phyloP scores from a whole-genome alignment of 345 rosid genomes.

The Eucalyptus camaldulensis region DNA sequence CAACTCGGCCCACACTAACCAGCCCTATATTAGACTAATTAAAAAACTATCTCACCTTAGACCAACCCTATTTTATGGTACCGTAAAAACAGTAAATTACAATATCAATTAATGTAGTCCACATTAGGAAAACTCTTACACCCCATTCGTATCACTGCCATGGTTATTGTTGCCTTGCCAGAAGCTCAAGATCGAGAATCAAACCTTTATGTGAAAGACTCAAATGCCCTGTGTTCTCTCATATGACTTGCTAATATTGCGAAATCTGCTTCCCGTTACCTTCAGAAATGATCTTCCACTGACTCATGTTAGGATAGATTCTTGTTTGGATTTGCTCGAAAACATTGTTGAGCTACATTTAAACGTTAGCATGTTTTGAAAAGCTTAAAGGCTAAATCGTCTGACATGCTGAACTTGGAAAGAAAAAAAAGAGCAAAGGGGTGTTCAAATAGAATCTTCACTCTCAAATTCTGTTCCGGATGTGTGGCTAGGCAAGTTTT shows the following conservation, averaged over 20 bases:
- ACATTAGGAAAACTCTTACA: too few species aligned
- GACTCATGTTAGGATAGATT: not conserved
- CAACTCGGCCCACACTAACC: too few species aligned
- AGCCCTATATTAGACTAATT: too few species aligned
- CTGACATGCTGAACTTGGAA: not conserved
- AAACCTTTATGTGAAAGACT: not conserved
- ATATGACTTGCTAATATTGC: not conserved
- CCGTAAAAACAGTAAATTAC: too few species aligned
- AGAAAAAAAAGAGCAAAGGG: not conserved
- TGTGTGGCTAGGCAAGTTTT: not conserved
- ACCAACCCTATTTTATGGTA: too few species aligned
- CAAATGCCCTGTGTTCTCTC: too few species aligned
- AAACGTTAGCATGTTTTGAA: not conserved
- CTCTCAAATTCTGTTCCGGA: not conserved
- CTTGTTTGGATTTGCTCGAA: not conserved
- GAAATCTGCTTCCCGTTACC: not conserved
- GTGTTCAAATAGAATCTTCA: not conserved
- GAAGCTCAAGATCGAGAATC: not conserved
- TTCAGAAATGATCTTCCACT: not conserved
- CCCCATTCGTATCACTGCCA: not conserved
- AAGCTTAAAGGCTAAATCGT: not conserved
- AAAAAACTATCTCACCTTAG: too few species aligned
- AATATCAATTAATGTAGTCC: too few species aligned
- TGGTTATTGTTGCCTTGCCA: not conserved
- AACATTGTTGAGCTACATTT: not conserved